phyloP scores from a whole-genome alignment of 805 yeast species.

The Kazachstania martiniae region DNA sequence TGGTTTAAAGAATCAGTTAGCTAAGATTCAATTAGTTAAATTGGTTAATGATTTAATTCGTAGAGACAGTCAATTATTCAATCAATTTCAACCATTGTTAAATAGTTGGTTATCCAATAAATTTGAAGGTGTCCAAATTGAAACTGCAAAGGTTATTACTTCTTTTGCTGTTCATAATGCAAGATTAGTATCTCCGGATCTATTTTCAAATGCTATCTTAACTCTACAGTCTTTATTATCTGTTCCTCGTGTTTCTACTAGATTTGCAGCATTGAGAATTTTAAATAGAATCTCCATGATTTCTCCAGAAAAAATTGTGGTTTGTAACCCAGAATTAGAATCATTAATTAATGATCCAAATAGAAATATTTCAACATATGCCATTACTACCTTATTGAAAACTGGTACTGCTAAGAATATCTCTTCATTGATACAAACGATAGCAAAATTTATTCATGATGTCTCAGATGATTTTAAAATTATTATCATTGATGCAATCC shows the following conservation, averaged over 20 bases:
- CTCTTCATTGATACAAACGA: conserved; percentile 78
- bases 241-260: conserved; percentile 82
- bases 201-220: conserved; percentile 41
- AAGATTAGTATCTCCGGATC: conserved; percentile 47
- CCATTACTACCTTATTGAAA: conserved; percentile 89
- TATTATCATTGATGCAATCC: conserved; percentile 89
- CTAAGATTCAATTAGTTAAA: conserved; percentile 76
- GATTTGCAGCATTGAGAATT: conserved; percentile 89
- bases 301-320: conserved; percentile 67
- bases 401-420: conserved; percentile 88
- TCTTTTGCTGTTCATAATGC: conserved; percentile 41
- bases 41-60: conserved; percentile 60
- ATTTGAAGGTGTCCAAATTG: conserved; percentile 83
- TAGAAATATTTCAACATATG: conserved; percentile 90
- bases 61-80: conserved; percentile 57
- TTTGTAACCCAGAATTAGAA: conserved; percentile 80
- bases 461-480: conserved; percentile 93
- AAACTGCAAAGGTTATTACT: conserved; percentile 59
- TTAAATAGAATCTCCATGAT: conserved; percentile 75
- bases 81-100: conserved; percentile 40
- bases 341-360: conserved; percentile 76
- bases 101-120: conserved; percentile 65
- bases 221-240: conserved; percentile 66
- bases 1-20: conserved; percentile 66
- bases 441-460: conserved; percentile 81